Evolutionary conservation across 495 filamentous ascomycete genomes (phyloP).

Genomic region (Annulohypoxylon moriforme): DNA sequence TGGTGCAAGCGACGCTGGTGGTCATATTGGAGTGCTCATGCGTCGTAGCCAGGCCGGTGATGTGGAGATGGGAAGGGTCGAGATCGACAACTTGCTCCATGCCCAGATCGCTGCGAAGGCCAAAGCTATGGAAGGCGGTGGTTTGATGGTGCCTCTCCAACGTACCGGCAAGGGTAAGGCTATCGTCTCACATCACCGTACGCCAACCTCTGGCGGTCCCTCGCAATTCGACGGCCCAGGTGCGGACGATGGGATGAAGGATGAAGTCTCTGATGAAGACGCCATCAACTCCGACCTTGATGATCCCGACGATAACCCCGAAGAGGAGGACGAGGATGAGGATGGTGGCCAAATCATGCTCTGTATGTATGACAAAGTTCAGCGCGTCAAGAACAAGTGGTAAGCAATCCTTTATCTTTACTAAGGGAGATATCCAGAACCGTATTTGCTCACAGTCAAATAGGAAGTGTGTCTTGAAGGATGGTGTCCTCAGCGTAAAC

Average conservation of each 20-base stretch:
- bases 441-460: slow-evolving; percentile 34
- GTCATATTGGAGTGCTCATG: slow-evolving; percentile 66
- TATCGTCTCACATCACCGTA: slow-evolving; percentile 27
- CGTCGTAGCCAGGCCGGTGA: slow-evolving; percentile 53
- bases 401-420: slow-evolving; percentile 44
- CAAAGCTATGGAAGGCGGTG: slow-evolving; percentile 79
- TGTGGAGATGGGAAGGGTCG: slow-evolving; percentile 61
- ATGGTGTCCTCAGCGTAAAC: slow-evolving; percentile 91
- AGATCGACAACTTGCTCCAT: slow-evolving; percentile 71
- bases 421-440: background rate
- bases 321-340: slow-evolving; percentile 84
- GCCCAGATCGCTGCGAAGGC: slow-evolving; percentile 75
- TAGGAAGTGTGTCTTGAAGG: slow-evolving; percentile 96
- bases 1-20: slow-evolving; percentile 71
- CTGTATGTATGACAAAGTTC: slow-evolving; percentile 99
- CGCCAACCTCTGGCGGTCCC: slow-evolving; percentile 38
- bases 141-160: slow-evolving; percentile 78
- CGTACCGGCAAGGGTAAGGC: slow-evolving; percentile 52
- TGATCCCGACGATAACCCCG: slow-evolving; percentile 86
- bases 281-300: slow-evolving; percentile 99
- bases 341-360: slow-evolving; percentile 89
- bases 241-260: slow-evolving; percentile 68
- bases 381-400: slow-evolving; percentile 99
- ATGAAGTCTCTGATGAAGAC: slow-evolving; percentile 84
- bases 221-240: slow-evolving; percentile 78